Base-by-base conservation (phyloP, 768 basidiomycete species). In the Suillus plorans region DNA sequence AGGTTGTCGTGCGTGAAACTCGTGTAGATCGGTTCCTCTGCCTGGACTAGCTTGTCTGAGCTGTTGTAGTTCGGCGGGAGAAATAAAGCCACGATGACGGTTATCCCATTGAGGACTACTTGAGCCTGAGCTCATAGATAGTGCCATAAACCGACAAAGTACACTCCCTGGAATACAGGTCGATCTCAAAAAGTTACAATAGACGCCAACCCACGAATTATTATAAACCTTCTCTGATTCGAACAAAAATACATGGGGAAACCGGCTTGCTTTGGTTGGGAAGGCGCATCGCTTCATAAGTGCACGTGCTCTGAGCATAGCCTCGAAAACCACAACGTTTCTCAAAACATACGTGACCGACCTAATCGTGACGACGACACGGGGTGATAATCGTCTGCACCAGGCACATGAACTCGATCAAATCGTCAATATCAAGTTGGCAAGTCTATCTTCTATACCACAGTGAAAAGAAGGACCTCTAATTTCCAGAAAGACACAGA, bases 41-140 rank as follows among this genome's bases (percentile, higher is more conserved):
- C 68, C 73, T 45, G 75, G 76, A 10, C 76, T 76, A 0, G 73
- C 42, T 64, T 78, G 75, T 66, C 74, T 72, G 58, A 76, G 74
- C 34, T 76, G 77, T 64, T 78, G 76, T 5, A 76, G 67, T 41
- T 69, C 74, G 37, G 72, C 76, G 22, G 75, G 75, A 0, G 75
- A 76, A 56, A 76, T 78, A 53, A 76, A 76, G 9, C 75, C 75
- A 14, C 76, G 74, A 45, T 76, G 68, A 36, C 75, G 75, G 65
- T 65, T 77, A 64, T 76, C 75, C 75, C 75, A 76, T 68, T 78
- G 76, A 36, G 75, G 75, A 65, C 75, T 77, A 52, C 76, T 71
- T 13, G 75, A 76, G 36, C 58, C 41, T 20, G 58, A 20, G 41
- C 37, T 22, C 37, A 41, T 28, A 10, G 57, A 39, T 39, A 58